Conservation (phyloP, 257 asterid species). For the Lavandula angustifolia region DNA sequence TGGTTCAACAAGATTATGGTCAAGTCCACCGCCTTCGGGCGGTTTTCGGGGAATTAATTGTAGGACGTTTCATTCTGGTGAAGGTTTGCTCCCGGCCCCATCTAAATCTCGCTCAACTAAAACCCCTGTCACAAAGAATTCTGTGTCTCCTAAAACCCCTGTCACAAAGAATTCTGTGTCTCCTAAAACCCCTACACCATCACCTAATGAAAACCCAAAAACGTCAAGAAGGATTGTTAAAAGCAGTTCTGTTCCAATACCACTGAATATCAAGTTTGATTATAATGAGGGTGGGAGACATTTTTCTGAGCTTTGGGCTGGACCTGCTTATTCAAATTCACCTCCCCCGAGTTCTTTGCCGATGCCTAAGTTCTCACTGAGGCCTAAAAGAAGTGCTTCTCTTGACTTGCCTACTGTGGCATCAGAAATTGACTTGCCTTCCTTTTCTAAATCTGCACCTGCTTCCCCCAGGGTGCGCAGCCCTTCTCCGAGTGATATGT, state of each 20-base stretch:
- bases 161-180: constrained; percentile 34
- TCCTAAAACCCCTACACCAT: constrained; percentile 45
- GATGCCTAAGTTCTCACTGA: constrained; percentile 74
- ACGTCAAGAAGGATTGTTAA: constrained; percentile 36
- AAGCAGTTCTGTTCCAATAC: constrained; percentile 49
- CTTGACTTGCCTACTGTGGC: constrained; percentile 60
- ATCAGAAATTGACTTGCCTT: constrained; percentile 50
- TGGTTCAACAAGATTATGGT: constrained; percentile 30
- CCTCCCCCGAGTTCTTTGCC: constrained; percentile 98
- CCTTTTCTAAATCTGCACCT: constrained; percentile 76
- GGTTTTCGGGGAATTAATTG: constrained; percentile 43
- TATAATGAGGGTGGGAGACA: constrained; percentile 35
- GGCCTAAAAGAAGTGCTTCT: constrained; percentile 72
- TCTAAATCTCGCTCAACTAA: constrained; percentile 34
- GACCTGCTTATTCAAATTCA: constrained; percentile 89
- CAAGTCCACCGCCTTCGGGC: constrained; percentile 38
- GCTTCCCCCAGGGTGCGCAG: constrained; percentile 71
- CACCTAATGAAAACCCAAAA: constrained; percentile 34
- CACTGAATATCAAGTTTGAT: constrained; percentile 42
- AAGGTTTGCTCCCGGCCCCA: constrained; percentile 45
- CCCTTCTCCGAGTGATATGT: constrained; percentile 43
- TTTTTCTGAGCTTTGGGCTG: constrained; percentile 97
- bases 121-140: constrained; percentile 38
- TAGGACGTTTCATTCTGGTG: constrained; percentile 49
- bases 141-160: constrained; percentile 46